Evolutionary conservation across 306 rosid species (phyloP), one percentile per base, ranked within the genome.

Genomic region (Hippophae gyantsensis): DNA sequence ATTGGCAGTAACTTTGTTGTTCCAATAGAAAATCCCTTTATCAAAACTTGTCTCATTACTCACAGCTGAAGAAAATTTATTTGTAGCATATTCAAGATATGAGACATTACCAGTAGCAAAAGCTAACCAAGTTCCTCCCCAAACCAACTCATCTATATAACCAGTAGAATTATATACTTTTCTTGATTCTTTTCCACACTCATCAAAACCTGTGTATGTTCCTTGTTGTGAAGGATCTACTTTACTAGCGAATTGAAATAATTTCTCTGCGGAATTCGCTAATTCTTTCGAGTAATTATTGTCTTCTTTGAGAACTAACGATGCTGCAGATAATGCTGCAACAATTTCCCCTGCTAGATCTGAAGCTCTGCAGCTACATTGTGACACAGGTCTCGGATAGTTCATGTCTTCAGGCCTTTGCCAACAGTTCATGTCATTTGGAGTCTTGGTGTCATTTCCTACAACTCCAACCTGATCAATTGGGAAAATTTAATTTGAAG

Each of bases 61-160:
- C 54, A 56, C 72, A 18, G 90, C 84, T 2, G 76, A 63, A 25
- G 63, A 56, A 63, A 79, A 81, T 42, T 52, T n/a, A 3, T 54
- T 55, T 11, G 81, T 82, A 43, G 82, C 87, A 64, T 71, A 78
- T 52, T 68, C 50, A 56, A 86, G 83, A 71, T 78, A 70, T 52
- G 80, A 64, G 52, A 52, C 7, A 32, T 82, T 73, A 47, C 74
- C 72, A 41, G 94, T 84, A 38, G 90, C 86, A 14, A 86, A 79
- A 70, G 57, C 82, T 58, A 89, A 64, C 95, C 97, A 89, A 48
- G 94, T 78, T 65, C 82, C 94, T 69, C 86, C 97, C 95, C 94
- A 89, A 5, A 86, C 78, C 64, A 89, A 48, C 69, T 89, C 95
- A 61, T 89, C 97, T 67, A 68, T 55, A 60, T 71, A 75, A 52